Percentiles rank a stretch among this genome's conserved stretches.
These are phyloP conservation scores for Phytophthora pisi DNA, from an alignment of 352 stramenopile genomes.

Conservation along the genomic window DNA sequence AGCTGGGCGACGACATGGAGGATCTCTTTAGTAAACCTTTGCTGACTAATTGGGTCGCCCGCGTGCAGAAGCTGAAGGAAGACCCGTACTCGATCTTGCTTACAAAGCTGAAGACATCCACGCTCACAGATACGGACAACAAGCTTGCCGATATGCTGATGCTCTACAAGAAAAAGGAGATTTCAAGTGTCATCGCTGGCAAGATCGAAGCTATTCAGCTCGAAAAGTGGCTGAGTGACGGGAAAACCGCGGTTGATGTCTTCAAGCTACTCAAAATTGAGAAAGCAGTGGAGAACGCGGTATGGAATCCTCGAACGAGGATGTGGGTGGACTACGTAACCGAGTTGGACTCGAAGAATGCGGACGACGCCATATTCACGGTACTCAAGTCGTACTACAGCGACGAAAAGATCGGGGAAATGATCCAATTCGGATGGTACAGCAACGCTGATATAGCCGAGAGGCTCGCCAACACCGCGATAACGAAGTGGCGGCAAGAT, in stretches of 20 bases:
- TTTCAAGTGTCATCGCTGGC: not conserved
- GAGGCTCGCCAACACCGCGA: too few relatives aligned
- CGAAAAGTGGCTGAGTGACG: not conserved
- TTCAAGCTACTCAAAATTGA: not conserved
- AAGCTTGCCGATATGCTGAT: not conserved
- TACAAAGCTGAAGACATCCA: not conserved
- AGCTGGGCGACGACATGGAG: not conserved
- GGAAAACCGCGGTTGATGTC: not conserved
- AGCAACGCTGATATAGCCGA: not conserved
- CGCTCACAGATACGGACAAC: not conserved
- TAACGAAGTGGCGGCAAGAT: not conserved
- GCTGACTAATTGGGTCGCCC: not conserved
- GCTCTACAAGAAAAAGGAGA: not conserved
- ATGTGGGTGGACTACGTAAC: not conserved
- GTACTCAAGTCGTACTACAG: not conserved
- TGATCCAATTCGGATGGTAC: not conserved
- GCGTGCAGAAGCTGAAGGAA: not conserved
- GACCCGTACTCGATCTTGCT: not conserved
- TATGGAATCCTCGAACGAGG: not conserved
- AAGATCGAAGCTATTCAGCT: not conserved
- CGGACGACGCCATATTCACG: not conserved
- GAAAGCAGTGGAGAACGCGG: too few relatives aligned
- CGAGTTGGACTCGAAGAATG: not conserved
- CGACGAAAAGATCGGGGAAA: not conserved
- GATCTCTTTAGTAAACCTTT: not conserved